Evolutionary conservation across 176 grass and related monocot species (phyloP), one percentile per base, ranked within the genome.

Genomic region (Lolium rigidum): DNA sequence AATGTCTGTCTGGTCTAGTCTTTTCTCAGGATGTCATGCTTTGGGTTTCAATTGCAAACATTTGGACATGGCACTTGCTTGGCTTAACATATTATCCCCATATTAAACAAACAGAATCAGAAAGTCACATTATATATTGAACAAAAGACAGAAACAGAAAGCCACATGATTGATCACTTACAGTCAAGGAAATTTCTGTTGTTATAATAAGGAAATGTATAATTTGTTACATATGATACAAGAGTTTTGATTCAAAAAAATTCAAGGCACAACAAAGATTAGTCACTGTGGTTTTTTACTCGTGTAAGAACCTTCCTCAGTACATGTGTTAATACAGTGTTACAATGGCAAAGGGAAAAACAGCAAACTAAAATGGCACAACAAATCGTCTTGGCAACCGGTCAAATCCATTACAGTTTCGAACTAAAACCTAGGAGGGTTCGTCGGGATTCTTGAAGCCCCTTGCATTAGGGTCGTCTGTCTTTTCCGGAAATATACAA

Each of bases 401-500:
- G 24, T 76, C 24, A 17, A 61, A 69, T 52, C 61, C 3, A 35
- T 35, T 35, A 35, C 31, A 35, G 80, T 16, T 41, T 15, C n/a
- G 5, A 18, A 73, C 83, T 97, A 98, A 77, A 95, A 98, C 83
- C 87, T 95, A 76, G 91, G 83, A 70, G 90, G 54, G 67, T 86
- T 98, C 47, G 87, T 93, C 60, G 93, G 90, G 49, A 95, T 92
- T 79, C 89, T 91, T 80, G 82, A 64, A 87, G 83, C 85, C n/a
- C 91, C 95, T 64, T 94, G 93, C 85, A 93, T 92, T 20, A 81
- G 0, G 63, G 46, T 54, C 22, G 83, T 72, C 24, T 75, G 87
- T 7, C 78, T 88, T 87, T 94, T 92, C 63, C 93, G 80, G 38
- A 89, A 84, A 72, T 98, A 94, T 54, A 98, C 90, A 20, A 98